Conservation (phyloP, 495 filamentous ascomycete species). For the Hyphodiscus hymeniophilus region DNA sequence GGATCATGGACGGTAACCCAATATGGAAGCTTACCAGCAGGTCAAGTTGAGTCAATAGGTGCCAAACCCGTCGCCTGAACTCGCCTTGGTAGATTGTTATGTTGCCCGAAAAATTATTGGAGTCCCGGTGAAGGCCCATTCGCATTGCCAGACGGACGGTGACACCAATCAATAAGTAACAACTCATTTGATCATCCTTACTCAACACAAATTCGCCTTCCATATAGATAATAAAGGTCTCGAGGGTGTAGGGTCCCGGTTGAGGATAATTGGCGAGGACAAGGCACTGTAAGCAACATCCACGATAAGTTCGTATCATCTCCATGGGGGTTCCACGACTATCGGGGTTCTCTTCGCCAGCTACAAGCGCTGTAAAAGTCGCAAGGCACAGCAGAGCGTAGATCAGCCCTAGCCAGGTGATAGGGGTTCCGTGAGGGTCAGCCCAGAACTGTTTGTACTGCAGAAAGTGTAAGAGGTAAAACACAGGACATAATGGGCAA, state of each 20-base stretch:
- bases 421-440: slow-evolving; percentile 26
- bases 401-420: slow-evolving; percentile 38
- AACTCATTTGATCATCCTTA: slow-evolving; percentile 34
- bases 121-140: slow-evolving; percentile 50
- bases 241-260: slow-evolving; percentile 35
- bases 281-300: slow-evolving; percentile 30
- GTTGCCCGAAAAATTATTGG: slow-evolving; percentile 29
- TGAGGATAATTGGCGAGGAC: slow-evolving; percentile 38
- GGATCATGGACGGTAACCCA: slow-evolving; percentile 43
- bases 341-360: slow-evolving; percentile 21
- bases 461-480: neutral
- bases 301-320: slow-evolving; percentile 5
- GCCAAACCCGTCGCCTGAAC: slow-evolving; percentile 48
- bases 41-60: slow-evolving; percentile 41
- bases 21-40: slow-evolving; percentile 42
- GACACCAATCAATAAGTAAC: slow-evolving; percentile 39
- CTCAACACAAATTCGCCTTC: slow-evolving; percentile 37
- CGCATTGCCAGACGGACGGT: slow-evolving; percentile 42
- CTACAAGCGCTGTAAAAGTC: slow-evolving; percentile 25
- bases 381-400: slow-evolving; percentile 35
- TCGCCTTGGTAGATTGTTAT: slow-evolving; percentile 49
- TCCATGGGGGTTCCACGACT: slow-evolving; percentile 17
- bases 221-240: slow-evolving; percentile 40
- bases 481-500: neutral
- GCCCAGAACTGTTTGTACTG: slow-evolving; percentile 43